Base-by-base conservation (phyloP, 2,329 filamentous ascomycete species). In the Aspergillus carbonarius region DNA sequence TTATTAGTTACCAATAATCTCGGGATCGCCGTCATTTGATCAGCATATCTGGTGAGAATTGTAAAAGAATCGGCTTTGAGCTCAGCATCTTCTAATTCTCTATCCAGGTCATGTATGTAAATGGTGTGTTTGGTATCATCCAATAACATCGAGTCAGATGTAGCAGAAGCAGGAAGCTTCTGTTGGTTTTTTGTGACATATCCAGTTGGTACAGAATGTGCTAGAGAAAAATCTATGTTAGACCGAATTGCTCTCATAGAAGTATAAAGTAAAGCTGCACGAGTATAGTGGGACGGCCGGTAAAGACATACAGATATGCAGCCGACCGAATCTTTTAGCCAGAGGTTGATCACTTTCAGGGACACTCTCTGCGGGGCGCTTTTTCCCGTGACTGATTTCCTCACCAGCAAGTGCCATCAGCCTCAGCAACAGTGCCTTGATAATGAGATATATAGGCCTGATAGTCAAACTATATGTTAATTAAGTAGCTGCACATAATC, bases 91-190 rank as follows among this genome's bases (percentile, higher is more conserved):
- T 88, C 88, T 48, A 98, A 84, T 76, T 98, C 93, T 67, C 89
- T 89, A 71, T 96, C 92, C 9, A 99, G 82, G 75, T 96, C 88
- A 79, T 93, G 88, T 67, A 99, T 92, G 81, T 95, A 97, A 60
- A 97, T 86, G 70, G 89, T 91, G 78, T 96, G 83, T 68, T 90
- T 90, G 32, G 90, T 88, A 76, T 96, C 88, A 76, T 98, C 93
- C 60, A 98, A 73, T 58, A 89, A 84, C 93, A 98, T 97, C 57
- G 75, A 70, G 66, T 92, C 88, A 47, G 55, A 39, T 9, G 44
- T 39, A 20, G 8, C 15, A 37, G 49, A 51, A 12, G 51, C 18
- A 42, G 51, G 25, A 32, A 44, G 39, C n/a, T 17, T 54, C 27
- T 23, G 6, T 13, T 32, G 8, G 17, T 5, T 12, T n/a, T 13